Evolutionary conservation across 106 monocot species (phyloP).

Genomic region (Dendrobium catenatum): DNA sequence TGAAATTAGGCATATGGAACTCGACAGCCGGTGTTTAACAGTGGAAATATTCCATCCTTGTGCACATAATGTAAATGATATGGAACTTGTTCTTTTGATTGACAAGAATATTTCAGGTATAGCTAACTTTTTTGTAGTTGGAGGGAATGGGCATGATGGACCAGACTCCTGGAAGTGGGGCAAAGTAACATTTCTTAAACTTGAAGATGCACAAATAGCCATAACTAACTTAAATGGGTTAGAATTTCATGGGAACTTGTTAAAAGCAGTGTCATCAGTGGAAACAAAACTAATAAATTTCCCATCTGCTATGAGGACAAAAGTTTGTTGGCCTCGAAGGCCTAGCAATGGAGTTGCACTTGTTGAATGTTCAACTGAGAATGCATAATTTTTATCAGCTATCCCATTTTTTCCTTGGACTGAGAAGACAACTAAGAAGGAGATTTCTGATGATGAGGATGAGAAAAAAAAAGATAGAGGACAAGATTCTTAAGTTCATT

Average conservation of each 20-base stretch:
- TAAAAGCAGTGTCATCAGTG: conserved; percentile 39
- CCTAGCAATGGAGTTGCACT: conserved; percentile 78
- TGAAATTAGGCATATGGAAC: conserved; percentile 92
- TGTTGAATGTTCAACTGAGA: conserved; percentile 38
- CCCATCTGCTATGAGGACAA: conserved; percentile 58
- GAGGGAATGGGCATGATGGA: conserved; percentile 12
- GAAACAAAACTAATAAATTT: conserved; percentile 13
- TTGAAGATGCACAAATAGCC: conserved; percentile 62
- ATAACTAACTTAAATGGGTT: conserved; percentile 42
- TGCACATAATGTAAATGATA: conserved; percentile 45
- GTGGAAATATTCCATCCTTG: conserved; percentile 67
- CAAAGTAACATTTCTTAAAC: conserved; percentile 62
- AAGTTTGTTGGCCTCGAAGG: conserved; percentile 69
- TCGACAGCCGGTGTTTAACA: conserved; percentile 54
- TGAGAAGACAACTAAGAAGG: no score
- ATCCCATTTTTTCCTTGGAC: no score
- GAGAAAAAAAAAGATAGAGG: no score
- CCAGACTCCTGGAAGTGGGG: conserved; percentile 49
- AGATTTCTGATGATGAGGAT: no score
- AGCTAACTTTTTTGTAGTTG: conserved; percentile 31
- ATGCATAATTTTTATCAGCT: conserved; percentile 34
- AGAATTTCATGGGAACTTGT: conserved; percentile 43
- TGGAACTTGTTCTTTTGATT: conserved; percentile 52
- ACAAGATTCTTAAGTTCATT: no score
- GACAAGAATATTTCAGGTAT: conserved; percentile 45